Conservation (phyloP, 305 asterid species). For the Solanum aculeatissimum region DNA sequence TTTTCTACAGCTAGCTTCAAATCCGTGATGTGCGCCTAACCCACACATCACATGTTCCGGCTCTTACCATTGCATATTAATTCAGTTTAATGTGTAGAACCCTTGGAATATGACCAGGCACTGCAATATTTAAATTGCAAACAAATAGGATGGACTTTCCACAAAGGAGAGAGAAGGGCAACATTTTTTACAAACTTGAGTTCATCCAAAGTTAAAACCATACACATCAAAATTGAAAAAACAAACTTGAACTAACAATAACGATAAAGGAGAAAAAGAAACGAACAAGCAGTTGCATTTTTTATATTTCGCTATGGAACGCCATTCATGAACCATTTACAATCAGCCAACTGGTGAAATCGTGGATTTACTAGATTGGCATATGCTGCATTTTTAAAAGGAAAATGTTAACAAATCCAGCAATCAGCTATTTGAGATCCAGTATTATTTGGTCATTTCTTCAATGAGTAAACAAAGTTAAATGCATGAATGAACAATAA, state of each 20-base stretch:
- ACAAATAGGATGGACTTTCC: neutral
- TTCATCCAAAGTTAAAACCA: neutral
- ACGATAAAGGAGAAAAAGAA: neutral
- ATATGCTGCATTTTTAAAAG: neutral
- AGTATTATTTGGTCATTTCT: neutral
- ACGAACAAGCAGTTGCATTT: neutral
- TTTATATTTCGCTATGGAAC: neutral
- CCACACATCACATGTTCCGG: neutral
- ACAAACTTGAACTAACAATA: neutral
- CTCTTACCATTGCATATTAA: neutral
- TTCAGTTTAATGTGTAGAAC: neutral
- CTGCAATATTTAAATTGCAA: neutral
- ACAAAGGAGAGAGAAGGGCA: neutral
- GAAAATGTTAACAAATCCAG: neutral
- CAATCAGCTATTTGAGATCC: neutral
- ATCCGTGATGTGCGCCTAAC: neutral
- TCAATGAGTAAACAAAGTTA: neutral
- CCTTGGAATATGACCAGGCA: neutral
- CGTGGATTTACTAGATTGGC: neutral
- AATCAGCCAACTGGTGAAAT: neutral
- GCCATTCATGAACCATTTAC: neutral
- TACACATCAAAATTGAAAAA: neutral
- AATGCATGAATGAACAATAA: neutral
- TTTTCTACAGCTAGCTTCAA: neutral
- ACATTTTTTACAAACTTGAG: neutral